Evolutionary conservation across 2,329 filamentous ascomycete genomes (phyloP).

Genomic region (Ceratocystiopsis brevicomis): DNA sequence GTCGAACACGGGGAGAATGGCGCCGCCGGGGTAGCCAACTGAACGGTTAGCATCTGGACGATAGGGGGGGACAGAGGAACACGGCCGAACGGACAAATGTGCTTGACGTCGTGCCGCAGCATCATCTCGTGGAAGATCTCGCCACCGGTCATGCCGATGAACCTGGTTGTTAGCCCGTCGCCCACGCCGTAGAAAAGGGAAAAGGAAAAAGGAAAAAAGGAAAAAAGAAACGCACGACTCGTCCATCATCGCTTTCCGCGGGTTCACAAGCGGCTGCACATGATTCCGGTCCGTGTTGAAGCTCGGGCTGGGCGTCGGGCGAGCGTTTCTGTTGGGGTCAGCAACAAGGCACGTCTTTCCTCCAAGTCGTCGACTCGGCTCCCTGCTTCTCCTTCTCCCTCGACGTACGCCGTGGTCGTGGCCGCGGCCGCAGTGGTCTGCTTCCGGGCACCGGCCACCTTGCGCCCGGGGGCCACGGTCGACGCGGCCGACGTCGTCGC

Average conservation of each 20-base stretch:
- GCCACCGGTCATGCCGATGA: slow-evolving; percentile 87
- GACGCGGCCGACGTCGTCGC: slow-evolving; percentile 2
- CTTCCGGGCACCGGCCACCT: slow-evolving; percentile 22
- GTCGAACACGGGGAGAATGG: slow-evolving; percentile 94
- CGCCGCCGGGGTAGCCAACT: slow-evolving; percentile 85
- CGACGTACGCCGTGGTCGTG: slow-evolving; percentile 18
- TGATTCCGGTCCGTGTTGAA: slow-evolving; percentile 39
- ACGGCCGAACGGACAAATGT: slow-evolving; percentile 80
- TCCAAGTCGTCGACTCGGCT: too few species aligned
- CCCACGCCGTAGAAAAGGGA: background rate
- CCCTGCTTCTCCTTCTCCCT: too few species aligned
- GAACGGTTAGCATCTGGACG: background rate
- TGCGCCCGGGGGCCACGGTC: slow-evolving; percentile 16
- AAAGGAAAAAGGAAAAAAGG: background rate
- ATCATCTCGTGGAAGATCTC: slow-evolving; percentile 99
- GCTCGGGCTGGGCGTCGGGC: slow-evolving; percentile 43
- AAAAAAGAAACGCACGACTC: slow-evolving; percentile 46
- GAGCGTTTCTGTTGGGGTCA: slow-evolving; percentile 25
- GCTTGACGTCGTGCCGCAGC: slow-evolving; percentile 77
- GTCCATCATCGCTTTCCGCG: slow-evolving; percentile 46
- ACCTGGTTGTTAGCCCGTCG: slow-evolving; percentile 27
- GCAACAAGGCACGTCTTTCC: too few species aligned
- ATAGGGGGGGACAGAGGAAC: background rate
- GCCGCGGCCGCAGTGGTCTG: slow-evolving; percentile 32
- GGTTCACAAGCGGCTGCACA: slow-evolving; percentile 50